Percentiles rank a stretch among this genome's conserved stretches.
Conservation (phyloP, 495 filamentous ascomycete genomes). For the Neurospora sp. region DNA sequence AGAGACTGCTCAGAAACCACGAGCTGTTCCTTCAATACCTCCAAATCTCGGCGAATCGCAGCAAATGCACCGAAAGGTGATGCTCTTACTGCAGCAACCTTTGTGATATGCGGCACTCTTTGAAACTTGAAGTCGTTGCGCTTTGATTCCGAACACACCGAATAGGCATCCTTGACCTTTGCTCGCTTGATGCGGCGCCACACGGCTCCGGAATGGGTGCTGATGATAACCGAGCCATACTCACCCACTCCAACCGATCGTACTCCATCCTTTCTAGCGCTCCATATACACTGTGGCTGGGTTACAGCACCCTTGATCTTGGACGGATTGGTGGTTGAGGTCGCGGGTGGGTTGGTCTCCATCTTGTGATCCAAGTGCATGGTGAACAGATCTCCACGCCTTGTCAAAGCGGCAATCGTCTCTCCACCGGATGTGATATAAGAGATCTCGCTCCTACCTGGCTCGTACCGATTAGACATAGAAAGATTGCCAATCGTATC, state of each 20-base stretch:
- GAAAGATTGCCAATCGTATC: conserved; percentile 60
- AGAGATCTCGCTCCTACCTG: conserved; percentile 49
- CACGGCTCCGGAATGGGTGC: conserved; percentile 82
- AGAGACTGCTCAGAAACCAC: conserved; percentile 50
- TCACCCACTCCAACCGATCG: conserved; percentile 80
- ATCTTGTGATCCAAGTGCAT: conserved; percentile 56
- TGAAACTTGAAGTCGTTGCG: conserved; percentile 89
- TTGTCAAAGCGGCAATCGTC: conserved; percentile 78
- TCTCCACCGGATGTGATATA: conserved; percentile 79
- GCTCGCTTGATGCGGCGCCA: conserved; percentile 76
- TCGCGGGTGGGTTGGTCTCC: conserved; percentile 45
- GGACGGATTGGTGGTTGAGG: conserved; percentile 80
- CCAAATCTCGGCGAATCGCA: conserved; percentile 74
- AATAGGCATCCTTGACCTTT: conserved; percentile 63
- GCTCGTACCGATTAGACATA: conserved; percentile 55
- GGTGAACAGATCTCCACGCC: conserved; percentile 76
- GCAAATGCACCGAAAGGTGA: conserved; percentile 84
- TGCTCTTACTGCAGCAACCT: conserved; percentile 71
- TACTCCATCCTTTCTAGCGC: conserved; percentile 71
- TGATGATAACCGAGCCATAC: conserved; percentile 90
- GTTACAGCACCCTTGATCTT: conserved; percentile 75
- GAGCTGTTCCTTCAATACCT: conserved; percentile 69
- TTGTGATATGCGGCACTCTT: conserved; percentile 75
- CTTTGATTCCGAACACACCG: conserved; percentile 40
- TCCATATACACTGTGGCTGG: conserved; percentile 71